Conservation (phyloP, 1,284 basidiomycete species). For the Puccinia brachypodii region DNA sequence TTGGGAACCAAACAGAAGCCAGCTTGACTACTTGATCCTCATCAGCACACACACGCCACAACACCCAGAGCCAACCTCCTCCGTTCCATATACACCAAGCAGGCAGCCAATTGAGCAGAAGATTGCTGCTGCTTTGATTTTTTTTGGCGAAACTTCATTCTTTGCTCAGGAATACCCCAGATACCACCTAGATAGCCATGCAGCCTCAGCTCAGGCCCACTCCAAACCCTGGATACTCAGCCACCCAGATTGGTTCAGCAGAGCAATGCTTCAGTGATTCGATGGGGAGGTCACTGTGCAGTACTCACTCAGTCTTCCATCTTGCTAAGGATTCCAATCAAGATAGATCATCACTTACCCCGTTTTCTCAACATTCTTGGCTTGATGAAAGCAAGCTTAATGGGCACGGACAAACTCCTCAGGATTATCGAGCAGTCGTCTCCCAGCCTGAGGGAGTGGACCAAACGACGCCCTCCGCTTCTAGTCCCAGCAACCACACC, state of each 20-base stretch:
- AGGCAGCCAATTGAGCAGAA: too few relatives aligned
- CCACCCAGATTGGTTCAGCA: neutral
- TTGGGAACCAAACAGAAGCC: too few relatives aligned
- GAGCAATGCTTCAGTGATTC: neutral
- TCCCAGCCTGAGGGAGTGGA: neutral
- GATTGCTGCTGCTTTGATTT: neutral
- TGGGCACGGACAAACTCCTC: neutral
- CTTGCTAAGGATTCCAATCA: neutral
- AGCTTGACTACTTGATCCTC: neutral
- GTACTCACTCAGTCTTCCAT: neutral
- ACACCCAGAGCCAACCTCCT: too few relatives aligned
- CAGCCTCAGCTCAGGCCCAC: neutral
- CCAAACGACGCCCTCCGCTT: neutral
- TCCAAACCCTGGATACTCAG: neutral
- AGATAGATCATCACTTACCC: neutral
- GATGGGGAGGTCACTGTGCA: neutral
- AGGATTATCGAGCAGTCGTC: neutral
- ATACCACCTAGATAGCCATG: neutral
- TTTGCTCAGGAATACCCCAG: neutral
- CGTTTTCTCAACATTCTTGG: conserved; percentile 12
- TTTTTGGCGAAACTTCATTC: neutral
- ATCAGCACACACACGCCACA: neutral
- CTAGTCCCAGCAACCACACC: too few relatives aligned
- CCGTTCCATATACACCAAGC: too few relatives aligned
- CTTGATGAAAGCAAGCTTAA: neutral